Evolutionary conservation across 2,329 filamentous ascomycete genomes (phyloP), one percentile per base, ranked within the genome.

Genomic region (Aspergillus sclerotialis): DNA sequence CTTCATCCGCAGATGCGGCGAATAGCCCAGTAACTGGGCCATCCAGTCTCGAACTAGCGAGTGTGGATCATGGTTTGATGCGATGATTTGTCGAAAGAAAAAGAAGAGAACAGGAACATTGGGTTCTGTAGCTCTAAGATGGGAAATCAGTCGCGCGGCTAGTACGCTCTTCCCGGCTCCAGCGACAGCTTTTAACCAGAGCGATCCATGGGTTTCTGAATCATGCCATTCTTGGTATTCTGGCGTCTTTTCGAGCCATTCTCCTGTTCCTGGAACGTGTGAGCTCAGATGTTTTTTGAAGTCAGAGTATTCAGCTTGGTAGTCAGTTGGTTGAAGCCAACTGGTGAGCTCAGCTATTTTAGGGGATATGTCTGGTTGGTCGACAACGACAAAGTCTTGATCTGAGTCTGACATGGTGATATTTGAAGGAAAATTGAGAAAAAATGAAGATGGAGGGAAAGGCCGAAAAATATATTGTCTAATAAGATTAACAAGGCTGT

Each of bases 151-250:
- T 15, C 25, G 30, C 9, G 51, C 45, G 7, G 47, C 44, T 28
- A 53, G 28, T 16, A 53, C 49, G 10, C 42, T 46, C 33, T 55
- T 55, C 2, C 50, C 49, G 4, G 48, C 45, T 5, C 49, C 48
- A 6, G 50, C 40, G 10, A 54, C 41, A 12, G 38, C 49, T 38
- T 50, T 51, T 7, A 53, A 36, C 44, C 46, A 51, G 4, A 52
- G 25, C 8, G 40, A 18, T 14, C 44, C 48, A 30, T 43, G 19
- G 4, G 35, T 17, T 9, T 32, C 28, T 7, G 33, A 36, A 14
- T 36, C 14, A 12, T 38, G 36, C 48, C 49, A 51, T 16, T 41
- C 32, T 32, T 41, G 32, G 19, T 40, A 49, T 17, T 34, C 18
- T 1, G 19, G 7, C 6, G 19, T 42, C 19, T 35, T 14, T 3